Base-by-base conservation (phyloP, 179 eudicot species). In the Actinidia arguta region DNA sequence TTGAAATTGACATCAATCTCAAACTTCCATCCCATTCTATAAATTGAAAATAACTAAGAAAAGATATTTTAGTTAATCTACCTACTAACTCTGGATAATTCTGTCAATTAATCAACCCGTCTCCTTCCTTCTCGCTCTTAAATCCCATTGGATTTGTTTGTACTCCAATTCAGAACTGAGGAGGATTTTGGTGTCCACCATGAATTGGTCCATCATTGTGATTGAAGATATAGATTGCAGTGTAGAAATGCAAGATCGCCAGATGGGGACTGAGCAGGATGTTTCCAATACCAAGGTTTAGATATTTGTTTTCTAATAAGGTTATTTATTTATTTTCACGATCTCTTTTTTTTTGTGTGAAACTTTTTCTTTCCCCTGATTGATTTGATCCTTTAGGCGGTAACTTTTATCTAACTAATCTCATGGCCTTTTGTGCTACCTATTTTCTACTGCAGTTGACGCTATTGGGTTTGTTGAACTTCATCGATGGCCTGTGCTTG, bases 401-500 rank as follows among this genome's bases (percentile, higher is more conserved):
- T 3, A 11, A 18, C 12, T 11, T 4, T 55, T 11, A 7, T 20
- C 5, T 64, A 25, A 2, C 12, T 25, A 27, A 64, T 10, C 39
- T 25, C 4, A 24, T 64, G 8, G 69, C 39, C n/a, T n/a, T 16
- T 10, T 10, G 39, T 64, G 42, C 16, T 55, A 9, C 1, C 6
- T 0, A n/a, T n/a, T 59, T 59, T 59, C 7, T 24, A 18, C n/a
- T 3, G 25, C 78, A 86, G 88, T 83, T 90, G 42, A 86, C 93
- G 5, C 82, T 90, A 1, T 90, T 92, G 0, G 89, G 92, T 0
- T 42, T 90, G 0, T 50, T 90, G 31, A 90, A 90, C 22, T 90
- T 89, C 50, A 87, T 87, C 0, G 93, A 90, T 66, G 93, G 93
- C 1, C 73, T 90, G n/a, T 90, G 93, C 92, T 90, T 92, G 24